These are phyloP conservation scores for Corylus heterophylla DNA, from an alignment of 306 rosid species.

Conservation along the genomic window DNA sequence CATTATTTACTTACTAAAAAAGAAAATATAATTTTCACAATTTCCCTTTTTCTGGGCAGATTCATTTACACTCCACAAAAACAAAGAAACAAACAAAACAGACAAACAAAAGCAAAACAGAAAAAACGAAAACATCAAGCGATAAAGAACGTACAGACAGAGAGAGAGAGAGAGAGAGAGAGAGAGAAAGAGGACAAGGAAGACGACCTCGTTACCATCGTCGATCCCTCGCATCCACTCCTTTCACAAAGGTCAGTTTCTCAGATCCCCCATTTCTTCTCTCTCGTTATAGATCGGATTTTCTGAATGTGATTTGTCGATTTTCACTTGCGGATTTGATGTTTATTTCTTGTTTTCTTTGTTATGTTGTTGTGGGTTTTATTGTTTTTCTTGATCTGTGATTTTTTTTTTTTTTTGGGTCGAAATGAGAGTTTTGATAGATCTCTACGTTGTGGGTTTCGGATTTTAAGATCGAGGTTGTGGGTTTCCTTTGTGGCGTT, in stretches of 20 bases:
- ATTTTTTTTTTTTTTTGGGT: not conserved
- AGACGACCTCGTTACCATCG: slow-evolving; percentile 5
- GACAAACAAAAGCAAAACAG: not conserved
- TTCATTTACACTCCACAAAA: not conserved
- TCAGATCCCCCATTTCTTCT: slow-evolving; percentile 3
- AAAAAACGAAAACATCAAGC: slow-evolving; percentile 2
- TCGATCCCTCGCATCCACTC: not conserved
- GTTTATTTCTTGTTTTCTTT: not conserved
- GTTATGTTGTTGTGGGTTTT: not conserved
- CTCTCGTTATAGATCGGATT: not conserved
- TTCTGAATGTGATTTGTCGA: not conserved
- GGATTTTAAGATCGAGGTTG: not conserved
- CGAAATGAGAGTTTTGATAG: not conserved
- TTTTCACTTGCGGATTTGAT: not conserved
- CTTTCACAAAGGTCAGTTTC: slow-evolving; percentile 2
- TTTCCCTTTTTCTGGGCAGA: not conserved
- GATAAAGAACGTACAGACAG: not conserved
- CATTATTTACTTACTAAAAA: too few species aligned
- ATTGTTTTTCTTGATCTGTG: not conserved
- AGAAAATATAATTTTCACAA: not conserved
- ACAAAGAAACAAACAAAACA: not conserved
- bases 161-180: not conserved
- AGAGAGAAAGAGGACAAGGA: not conserved
- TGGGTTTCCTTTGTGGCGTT: not conserved
- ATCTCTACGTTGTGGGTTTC: not conserved